phyloP scores from a whole-genome alignment of 176 grass and related monocot species.

The Eragrostis curvula region DNA sequence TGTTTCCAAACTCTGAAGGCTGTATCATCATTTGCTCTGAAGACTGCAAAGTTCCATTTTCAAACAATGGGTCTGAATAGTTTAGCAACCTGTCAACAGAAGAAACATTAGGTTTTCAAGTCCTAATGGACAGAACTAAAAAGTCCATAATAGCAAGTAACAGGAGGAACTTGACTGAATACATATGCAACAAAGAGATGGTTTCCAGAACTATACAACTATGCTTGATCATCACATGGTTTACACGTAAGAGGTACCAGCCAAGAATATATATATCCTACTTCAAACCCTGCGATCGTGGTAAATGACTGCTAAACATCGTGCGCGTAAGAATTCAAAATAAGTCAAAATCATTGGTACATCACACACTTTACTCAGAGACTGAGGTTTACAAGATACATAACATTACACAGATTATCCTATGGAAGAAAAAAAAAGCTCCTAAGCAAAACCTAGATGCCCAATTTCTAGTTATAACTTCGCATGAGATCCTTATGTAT shows the following conservation, averaged over 20 bases:
- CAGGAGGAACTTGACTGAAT: neutral
- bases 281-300: neutral
- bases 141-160: conserved; percentile 10
- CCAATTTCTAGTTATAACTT: conserved; percentile 21
- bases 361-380: neutral
- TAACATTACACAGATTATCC: neutral
- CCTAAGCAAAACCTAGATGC: conserved; percentile 16
- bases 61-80: conserved; percentile 57
- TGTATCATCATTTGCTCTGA: conserved; percentile 37
- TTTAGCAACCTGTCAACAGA: conserved; percentile 50
- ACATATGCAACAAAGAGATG: neutral
- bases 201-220: conserved; percentile 8
- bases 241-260: conserved; percentile 8
- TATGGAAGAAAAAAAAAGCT: neutral
- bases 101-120: conserved; percentile 40
- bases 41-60: conserved; percentile 43
- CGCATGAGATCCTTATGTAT: neutral
- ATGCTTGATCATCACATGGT: neutral
- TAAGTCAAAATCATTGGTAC: conserved; percentile 15
- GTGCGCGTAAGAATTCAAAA: neutral
- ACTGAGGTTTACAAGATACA: neutral
- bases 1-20: conserved; percentile 37
- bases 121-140: neutral
- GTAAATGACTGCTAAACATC: conserved; percentile 24
- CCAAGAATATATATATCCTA: conserved; percentile 22